These are phyloP conservation scores for Gnetum montanum DNA, from an alignment of 75 land plant genomes.

Conservation along the genomic window DNA sequence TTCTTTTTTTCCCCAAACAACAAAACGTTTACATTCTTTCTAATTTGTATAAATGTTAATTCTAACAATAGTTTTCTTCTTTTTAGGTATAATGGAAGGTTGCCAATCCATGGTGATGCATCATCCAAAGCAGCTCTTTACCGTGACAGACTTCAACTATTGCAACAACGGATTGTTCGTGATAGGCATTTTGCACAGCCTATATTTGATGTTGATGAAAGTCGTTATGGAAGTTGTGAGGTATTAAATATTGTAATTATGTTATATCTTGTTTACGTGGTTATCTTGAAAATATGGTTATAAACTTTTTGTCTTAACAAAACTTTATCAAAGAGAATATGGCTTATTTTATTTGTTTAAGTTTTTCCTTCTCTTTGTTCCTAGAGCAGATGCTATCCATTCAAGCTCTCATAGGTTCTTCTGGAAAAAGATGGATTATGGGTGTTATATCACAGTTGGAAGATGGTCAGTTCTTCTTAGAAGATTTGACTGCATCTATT, in stretches of 20 bases:
- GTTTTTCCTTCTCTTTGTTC: neutral
- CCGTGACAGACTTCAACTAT: constrained; percentile 69
- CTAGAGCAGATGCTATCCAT: constrained; percentile 64
- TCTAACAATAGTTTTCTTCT: too few relatives aligned
- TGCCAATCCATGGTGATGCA: constrained; percentile 87
- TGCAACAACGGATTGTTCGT: constrained; percentile 77
- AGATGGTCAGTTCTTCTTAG: constrained; percentile 90
- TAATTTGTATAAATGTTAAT: too few relatives aligned
- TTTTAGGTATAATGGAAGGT: constrained; percentile 52
- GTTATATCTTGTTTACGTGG: neutral
- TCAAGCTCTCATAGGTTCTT: constrained; percentile 73
- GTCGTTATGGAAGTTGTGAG: constrained; percentile 66
- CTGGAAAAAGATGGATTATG: constrained; percentile 92
- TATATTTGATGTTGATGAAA: constrained; percentile 49
- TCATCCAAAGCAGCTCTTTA: constrained; percentile 71
- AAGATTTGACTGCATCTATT: constrained; percentile 82
- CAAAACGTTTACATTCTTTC: too few relatives aligned
- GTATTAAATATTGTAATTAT: constrained; percentile 11
- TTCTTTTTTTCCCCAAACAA: too few relatives aligned
- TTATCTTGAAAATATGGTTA: neutral
- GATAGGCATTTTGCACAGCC: constrained; percentile 80
- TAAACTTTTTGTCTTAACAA: too few relatives aligned
- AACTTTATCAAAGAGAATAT: constrained; percentile 1
- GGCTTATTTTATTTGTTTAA: neutral
- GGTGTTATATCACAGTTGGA: constrained; percentile 91